Conservation (phyloP, 2,329 filamentous ascomycete genomes). For the Chaetoscypha palmicola region DNA sequence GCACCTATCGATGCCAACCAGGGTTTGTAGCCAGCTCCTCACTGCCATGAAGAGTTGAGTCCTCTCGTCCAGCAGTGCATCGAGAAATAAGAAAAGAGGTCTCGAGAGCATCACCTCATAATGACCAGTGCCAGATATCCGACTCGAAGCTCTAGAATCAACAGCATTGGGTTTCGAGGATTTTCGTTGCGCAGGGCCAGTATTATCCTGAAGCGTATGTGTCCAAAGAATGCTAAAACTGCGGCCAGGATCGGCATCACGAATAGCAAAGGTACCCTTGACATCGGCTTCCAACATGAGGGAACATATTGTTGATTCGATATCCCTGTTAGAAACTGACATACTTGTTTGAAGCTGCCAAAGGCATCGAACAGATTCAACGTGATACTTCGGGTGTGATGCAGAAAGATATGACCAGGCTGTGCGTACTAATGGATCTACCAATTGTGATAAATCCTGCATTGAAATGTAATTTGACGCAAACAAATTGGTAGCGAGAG, state of each 20-base stretch:
- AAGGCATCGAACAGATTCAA: constrained; percentile 79
- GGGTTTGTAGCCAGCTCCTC: constrained; percentile 70
- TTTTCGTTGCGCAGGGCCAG: constrained; percentile 39
- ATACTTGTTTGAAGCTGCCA: constrained; percentile 78
- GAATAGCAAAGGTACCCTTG: constrained; percentile 40
- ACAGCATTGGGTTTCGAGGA: constrained; percentile 39
- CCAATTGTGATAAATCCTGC: constrained; percentile 52
- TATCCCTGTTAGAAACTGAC: constrained; percentile 58
- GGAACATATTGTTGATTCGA: constrained; percentile 70
- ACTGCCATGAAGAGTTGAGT: constrained; percentile 71
- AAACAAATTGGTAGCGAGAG: constrained; percentile 51
- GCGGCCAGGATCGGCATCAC: constrained; percentile 54
- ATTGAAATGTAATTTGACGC: constrained; percentile 44
- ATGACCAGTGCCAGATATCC: constrained; percentile 50
- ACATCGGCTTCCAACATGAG: constrained; percentile 55
- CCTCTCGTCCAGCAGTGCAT: constrained; percentile 65
- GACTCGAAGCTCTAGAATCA: constrained; percentile 32
- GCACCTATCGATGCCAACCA: constrained; percentile 57
- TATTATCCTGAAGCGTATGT: constrained; percentile 60
- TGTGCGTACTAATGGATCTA: constrained; percentile 60
- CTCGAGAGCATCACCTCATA: constrained; percentile 71
- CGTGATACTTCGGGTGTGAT: constrained; percentile 84
- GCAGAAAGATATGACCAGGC: constrained; percentile 78
- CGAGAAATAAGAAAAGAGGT: constrained; percentile 74
- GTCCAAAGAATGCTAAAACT: constrained; percentile 75